phyloP scores from a whole-genome alignment of 208 protist species.

The Porcisia deanei region DNA sequence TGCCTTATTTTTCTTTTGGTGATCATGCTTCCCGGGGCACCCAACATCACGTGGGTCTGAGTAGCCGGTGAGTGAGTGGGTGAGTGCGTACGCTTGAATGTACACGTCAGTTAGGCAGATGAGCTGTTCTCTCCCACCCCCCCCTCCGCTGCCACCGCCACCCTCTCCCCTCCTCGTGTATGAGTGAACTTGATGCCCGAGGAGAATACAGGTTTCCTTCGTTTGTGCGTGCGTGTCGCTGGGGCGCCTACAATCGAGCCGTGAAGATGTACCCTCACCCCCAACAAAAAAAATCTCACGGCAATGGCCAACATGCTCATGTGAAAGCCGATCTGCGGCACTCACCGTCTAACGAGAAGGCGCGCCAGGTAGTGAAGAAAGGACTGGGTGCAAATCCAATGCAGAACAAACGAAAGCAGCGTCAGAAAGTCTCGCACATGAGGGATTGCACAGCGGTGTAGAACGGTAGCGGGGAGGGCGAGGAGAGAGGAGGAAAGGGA shows the following conservation, averaged over 20 bases:
- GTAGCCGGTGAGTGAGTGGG: neutral
- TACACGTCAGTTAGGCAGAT: neutral
- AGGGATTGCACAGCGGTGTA: neutral
- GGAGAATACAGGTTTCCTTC: neutral
- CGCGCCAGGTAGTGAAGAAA: neutral
- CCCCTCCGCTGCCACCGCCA: too few species aligned
- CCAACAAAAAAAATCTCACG: too few species aligned
- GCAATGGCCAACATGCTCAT: neutral
- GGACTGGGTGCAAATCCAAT: neutral
- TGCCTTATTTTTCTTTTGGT: neutral
- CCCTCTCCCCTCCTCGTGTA: neutral
- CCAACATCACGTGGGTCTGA: neutral
- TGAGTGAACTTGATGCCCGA: neutral
- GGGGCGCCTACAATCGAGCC: neutral
- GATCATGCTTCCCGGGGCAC: neutral
- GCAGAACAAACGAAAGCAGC: neutral
- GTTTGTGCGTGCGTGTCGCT: neutral
- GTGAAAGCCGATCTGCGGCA: neutral
- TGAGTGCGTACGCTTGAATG: neutral
- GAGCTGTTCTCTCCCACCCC: neutral
- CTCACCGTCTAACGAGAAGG: neutral
- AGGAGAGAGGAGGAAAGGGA: neutral
- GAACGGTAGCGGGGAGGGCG: neutral
- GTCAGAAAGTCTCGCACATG: neutral
- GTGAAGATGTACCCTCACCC: neutral